Evolutionary conservation across 179 eudicot species (phyloP).

Genomic region (Amaranthus tricolor): DNA sequence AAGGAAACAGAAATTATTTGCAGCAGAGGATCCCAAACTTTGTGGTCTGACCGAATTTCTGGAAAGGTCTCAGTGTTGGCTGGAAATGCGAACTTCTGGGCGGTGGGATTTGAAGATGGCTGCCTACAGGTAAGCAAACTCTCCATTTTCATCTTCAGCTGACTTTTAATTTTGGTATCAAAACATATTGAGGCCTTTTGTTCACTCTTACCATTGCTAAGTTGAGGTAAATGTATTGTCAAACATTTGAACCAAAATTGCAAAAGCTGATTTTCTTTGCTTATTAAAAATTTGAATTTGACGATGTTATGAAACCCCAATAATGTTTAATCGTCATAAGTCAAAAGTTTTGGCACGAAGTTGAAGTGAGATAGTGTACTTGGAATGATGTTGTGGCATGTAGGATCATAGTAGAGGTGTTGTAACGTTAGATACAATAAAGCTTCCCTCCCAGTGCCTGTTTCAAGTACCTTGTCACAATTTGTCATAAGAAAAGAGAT

Average conservation of each 20-base stretch:
- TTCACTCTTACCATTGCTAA: background rate
- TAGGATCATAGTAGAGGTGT: too few relatives aligned
- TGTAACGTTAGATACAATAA: too few relatives aligned
- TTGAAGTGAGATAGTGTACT: background rate
- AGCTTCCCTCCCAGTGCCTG: background rate
- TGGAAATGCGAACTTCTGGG: slow-evolving; percentile 96
- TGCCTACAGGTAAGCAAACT: slow-evolving; percentile 66
- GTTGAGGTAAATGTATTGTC: background rate
- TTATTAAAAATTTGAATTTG: background rate
- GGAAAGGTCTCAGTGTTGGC: slow-evolving; percentile 94
- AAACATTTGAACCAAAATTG: slow-evolving; percentile 7
- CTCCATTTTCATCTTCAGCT: background rate
- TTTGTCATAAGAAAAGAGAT: too few relatives aligned
- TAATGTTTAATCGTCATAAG: background rate
- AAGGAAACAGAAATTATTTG: slow-evolving; percentile 92
- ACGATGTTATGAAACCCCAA: background rate
- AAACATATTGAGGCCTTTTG: background rate
- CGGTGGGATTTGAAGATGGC: slow-evolving; percentile 94
- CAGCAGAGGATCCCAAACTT: slow-evolving; percentile 62
- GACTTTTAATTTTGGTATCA: background rate
- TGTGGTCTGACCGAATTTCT: slow-evolving; percentile 89
- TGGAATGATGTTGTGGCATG: too few relatives aligned
- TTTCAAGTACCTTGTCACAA: too few relatives aligned
- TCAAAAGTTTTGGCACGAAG: background rate
- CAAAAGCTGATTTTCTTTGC: background rate